phyloP scores from a whole-genome alignment of 192 early-diverging fungal species.

The Thamnidium elegans region DNA sequence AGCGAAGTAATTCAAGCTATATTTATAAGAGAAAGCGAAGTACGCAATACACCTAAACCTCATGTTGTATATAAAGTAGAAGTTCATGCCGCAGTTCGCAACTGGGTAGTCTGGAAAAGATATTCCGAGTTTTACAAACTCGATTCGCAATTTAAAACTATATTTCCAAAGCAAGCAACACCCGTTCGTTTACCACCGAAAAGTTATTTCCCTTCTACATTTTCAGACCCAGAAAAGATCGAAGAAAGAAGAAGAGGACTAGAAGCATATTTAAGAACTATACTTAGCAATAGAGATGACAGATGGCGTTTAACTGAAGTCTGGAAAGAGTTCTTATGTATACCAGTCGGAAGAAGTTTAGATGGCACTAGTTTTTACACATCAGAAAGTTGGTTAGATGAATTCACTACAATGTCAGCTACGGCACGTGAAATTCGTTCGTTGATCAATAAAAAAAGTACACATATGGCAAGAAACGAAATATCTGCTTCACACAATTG shows the following conservation, averaged over 20 bases:
- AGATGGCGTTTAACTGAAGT: conserved; percentile 70
- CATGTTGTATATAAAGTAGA: conserved; percentile 74
- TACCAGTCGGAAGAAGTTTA: conserved; percentile 53
- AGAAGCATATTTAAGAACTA: conserved; percentile 75
- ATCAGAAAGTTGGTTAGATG: conserved; percentile 79
- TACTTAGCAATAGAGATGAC: conserved; percentile 68
- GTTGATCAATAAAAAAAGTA: conserved; percentile 68
- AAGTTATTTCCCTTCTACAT: conserved; percentile 59
- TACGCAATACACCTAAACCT: conserved; percentile 52
- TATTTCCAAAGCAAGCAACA: conserved; percentile 64
- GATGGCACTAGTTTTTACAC: conserved; percentile 50
- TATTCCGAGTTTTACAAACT: conserved; percentile 83
- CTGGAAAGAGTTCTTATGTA: conserved; percentile 74
- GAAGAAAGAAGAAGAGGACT: conserved; percentile 75
- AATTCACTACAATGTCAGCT: conserved; percentile 60
- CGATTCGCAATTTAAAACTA: conserved; percentile 53
- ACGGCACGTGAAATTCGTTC: conserved; percentile 71
- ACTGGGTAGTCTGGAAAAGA: conserved; percentile 87
- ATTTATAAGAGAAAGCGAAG: conserved; percentile 50
- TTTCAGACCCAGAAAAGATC: conserved; percentile 56
- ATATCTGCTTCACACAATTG: conserved; percentile 76
- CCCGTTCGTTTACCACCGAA: conserved; percentile 73
- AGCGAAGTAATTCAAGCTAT: conserved; percentile 56
- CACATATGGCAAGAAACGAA: conserved; percentile 69
- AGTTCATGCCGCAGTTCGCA: conserved; percentile 72